Percentiles rank a stretch among this genome's conserved stretches.
phyloP scores from a whole-genome alignment of 2,329 filamentous ascomycete genomes.

The Clarireedia sp. region DNA sequence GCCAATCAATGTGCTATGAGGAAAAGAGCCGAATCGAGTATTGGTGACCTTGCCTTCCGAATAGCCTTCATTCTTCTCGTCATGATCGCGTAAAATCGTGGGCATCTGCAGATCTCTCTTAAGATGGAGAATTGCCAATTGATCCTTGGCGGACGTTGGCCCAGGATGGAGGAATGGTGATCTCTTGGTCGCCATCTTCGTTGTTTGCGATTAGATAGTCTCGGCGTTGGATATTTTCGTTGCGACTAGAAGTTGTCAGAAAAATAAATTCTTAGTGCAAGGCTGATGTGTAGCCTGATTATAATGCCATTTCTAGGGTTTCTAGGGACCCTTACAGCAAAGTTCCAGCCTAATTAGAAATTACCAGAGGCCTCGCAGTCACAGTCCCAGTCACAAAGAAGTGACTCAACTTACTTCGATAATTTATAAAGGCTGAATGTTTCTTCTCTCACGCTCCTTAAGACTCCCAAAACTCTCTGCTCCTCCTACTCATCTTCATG shows the following conservation, averaged over 20 bases:
- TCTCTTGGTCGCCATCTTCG: constrained; percentile 21
- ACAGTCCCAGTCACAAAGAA: no score
- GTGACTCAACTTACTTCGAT: constrained; percentile 9
- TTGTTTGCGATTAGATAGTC: background rate
- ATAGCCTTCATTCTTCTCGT: constrained; percentile 61
- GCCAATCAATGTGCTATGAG: constrained; percentile 67
- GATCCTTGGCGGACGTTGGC: constrained; percentile 50
- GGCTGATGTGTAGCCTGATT: background rate
- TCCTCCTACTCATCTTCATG: constrained; percentile 6
- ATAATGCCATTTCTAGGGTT: background rate
- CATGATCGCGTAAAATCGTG: constrained; percentile 55
- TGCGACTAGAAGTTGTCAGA: background rate
- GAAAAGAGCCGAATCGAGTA: constrained; percentile 88
- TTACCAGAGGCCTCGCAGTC: background rate
- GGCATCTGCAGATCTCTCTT: constrained; percentile 81
- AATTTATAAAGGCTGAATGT: constrained; percentile 12
- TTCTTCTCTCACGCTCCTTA: constrained; percentile 10
- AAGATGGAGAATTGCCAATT: constrained; percentile 77
- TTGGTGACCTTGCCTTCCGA: constrained; percentile 74
- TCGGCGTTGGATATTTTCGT: background rate
- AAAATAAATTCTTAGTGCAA: constrained; percentile 6
- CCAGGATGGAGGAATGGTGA: constrained; percentile 79
- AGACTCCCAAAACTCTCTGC: background rate
- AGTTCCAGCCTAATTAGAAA: background rate
- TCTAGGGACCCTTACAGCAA: background rate